phyloP scores from a whole-genome alignment of 2,329 filamentous ascomycete genomes.

The Catunica adiposa region DNA sequence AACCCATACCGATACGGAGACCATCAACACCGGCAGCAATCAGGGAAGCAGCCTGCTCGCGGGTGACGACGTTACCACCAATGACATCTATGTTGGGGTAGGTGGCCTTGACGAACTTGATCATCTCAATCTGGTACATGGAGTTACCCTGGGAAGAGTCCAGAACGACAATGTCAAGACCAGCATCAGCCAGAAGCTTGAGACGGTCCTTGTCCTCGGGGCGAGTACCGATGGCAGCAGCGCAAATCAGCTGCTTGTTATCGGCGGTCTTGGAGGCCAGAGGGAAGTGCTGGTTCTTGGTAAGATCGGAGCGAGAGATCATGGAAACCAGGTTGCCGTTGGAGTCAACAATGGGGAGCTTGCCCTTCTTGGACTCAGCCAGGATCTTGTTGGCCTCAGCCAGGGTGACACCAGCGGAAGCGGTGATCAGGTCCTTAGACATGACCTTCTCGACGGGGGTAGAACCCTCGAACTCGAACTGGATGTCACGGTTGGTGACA shows the following conservation, averaged over 20 bases:
- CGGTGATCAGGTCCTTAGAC: conserved; percentile 88
- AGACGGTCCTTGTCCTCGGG: conserved; percentile 83
- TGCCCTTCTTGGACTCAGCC: conserved; percentile 93
- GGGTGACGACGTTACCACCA: conserved; percentile 94
- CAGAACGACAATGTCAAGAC: conserved; percentile 84
- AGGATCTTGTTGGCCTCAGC: conserved; percentile 84
- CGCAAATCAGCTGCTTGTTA: conserved; percentile 94
- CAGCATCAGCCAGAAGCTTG: conserved; percentile 77
- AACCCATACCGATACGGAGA: conserved; percentile 96
- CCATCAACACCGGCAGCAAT: conserved; percentile 93
- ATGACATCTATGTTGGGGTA: conserved; percentile 85
- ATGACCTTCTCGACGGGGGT: conserved; percentile 76
- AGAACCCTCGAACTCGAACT: conserved; percentile 68
- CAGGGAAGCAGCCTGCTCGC: conserved; percentile 81
- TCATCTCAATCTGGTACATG: conserved; percentile 97
- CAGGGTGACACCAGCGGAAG: conserved; percentile 64
- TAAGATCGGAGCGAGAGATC: conserved; percentile 86
- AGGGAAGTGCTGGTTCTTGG: conserved; percentile 96
- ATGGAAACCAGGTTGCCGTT: conserved; percentile 76
- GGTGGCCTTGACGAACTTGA: conserved; percentile 83
- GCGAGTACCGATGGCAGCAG: conserved; percentile 86
- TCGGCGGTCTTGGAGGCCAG: conserved; percentile 89
- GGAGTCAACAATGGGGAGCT: conserved; percentile 80
- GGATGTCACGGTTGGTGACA: conserved; percentile 92
- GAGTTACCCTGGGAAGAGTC: conserved; percentile 97